phyloP scores from a whole-genome alignment of 352 stramenopile genomes.

The Phytophthora lateralis region DNA sequence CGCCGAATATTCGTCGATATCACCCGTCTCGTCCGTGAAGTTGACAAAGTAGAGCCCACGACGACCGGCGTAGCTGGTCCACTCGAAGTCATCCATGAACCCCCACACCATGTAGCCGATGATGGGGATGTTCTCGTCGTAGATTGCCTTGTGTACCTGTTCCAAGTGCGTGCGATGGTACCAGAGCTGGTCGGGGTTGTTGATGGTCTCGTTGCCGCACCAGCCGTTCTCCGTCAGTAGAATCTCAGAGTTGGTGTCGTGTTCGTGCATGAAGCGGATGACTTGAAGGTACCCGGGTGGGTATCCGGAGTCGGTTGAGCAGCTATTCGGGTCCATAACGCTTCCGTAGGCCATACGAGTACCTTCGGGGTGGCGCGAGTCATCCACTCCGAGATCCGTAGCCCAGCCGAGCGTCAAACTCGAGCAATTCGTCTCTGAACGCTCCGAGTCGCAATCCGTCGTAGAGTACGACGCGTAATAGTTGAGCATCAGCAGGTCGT shows the following conservation, averaged over 20 bases:
- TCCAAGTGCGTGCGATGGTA: conserved; percentile 59
- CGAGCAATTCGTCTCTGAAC: conserved; percentile 43
- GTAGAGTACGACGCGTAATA: conserved; percentile 82
- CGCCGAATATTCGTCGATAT: conserved; percentile 35
- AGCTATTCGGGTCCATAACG: conserved; percentile 37
- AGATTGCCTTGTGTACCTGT: conserved; percentile 58
- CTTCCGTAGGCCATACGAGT: conserved; percentile 40
- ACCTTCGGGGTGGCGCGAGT: conserved; percentile 28
- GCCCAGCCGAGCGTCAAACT: conserved; percentile 46
- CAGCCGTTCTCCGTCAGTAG: conserved; percentile 72
- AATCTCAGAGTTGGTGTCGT: conserved; percentile 47
- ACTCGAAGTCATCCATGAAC: conserved; percentile 42
- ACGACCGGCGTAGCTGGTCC: conserved; percentile 43
- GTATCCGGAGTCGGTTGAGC: conserved; percentile 38
- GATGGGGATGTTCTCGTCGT: conserved; percentile 61
- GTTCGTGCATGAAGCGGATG: conserved; percentile 55
- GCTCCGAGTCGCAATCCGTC: conserved; percentile 47
- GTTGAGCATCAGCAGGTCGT: conserved; percentile 95
- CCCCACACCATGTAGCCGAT: conserved; percentile 93
- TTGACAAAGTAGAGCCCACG: conserved; percentile 70
- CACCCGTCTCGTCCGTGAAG: conserved; percentile 39
- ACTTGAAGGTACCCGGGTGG: conserved; percentile 56
- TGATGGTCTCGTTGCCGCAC: conserved; percentile 62
- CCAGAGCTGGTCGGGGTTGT: conserved; percentile 64
- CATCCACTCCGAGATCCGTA: conserved; percentile 50